Base-by-base conservation (phyloP, 176 grass and related monocot species). In the maize (Zea mays) region DNA sequence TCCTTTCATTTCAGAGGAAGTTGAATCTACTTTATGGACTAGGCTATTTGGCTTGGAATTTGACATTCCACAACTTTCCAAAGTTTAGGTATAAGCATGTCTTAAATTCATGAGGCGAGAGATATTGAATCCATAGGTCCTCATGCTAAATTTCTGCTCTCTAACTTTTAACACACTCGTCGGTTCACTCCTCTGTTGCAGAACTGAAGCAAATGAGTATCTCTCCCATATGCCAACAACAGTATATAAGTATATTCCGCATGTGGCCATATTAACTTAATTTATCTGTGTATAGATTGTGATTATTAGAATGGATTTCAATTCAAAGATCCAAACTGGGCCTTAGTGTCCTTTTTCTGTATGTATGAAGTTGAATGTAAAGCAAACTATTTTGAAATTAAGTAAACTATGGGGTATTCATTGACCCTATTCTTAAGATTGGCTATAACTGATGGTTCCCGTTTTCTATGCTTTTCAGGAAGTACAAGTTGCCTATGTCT, bases 401-500 rank as follows among this genome's bases (percentile, higher is more conserved):
- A 33, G 59, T 36, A 77, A 35, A 81, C 37, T 72, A 5, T 72
- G 7, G 5, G 39, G 35, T 66, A 59, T 69, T 77, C 21, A 60
- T 81, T 67, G 64, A 40, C 34, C 49, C 61, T 79, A 62, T 77
- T 20, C 46, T 72, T 43, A 65, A 80, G 21, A 74, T 68, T 68
- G 37, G 62, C 42, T 45, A 41, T 45, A 72, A 73, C 21, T 82
- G 40, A 84, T 79, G 69, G n/a, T 79, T 19, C 21, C 64, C 35
- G 41, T 69, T 63, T 85, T 64, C 11, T n/a, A 63, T 65, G 35
- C 79, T 62, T 82, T 86, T 35, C 76, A 98, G 95, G 87, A 94
- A 88, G 61, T 98, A 94, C 83, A 98, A 84, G 73, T 80, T 98
- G 61, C 87, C 91, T 55, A 86, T 88, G 85, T 81, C 83, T 80